These are phyloP conservation scores for Epichloe gansuensis DNA, from an alignment of 2,329 filamentous ascomycete species.

Conservation along the genomic window DNA sequence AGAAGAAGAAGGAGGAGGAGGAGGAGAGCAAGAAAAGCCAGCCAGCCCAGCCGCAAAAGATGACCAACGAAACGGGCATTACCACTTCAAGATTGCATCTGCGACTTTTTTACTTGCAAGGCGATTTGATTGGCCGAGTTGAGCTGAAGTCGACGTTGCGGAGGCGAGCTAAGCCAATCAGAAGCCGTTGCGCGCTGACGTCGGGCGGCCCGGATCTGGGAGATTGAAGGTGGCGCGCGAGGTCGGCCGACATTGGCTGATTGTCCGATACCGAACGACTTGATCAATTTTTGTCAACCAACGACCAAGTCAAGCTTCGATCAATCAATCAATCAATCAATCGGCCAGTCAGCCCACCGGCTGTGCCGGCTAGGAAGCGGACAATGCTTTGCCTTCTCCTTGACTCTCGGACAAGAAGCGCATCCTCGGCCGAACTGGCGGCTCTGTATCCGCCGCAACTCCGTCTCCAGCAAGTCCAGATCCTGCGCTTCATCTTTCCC, in stretches of 20 bases:
- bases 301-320: neutral
- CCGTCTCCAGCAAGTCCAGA: slow-evolving; percentile 79
- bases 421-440: slow-evolving; percentile 52
- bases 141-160: neutral
- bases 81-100: neutral
- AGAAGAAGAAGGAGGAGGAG: neutral
- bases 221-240: neutral
- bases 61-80: neutral
- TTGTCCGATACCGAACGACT: too few species aligned
- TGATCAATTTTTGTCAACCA: neutral
- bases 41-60: neutral
- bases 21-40: neutral
- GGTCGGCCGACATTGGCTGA: too few species aligned
- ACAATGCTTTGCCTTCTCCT: neutral
- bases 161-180: neutral
- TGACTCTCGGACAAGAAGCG: too few species aligned
- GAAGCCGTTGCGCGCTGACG: neutral
- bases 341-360: neutral
- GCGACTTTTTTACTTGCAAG: neutral
- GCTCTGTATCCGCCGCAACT: slow-evolving; percentile 70
- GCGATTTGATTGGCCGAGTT: neutral
- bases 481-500: slow-evolving; percentile 48
- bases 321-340: too few species aligned
- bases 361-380: neutral
- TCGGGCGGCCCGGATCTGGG: neutral